A percentile compares a stretch with the other conserved stretches of the same genome.
phyloP scores from a whole-genome alignment of 345 rosid species.

The Eucalyptus pumila region DNA sequence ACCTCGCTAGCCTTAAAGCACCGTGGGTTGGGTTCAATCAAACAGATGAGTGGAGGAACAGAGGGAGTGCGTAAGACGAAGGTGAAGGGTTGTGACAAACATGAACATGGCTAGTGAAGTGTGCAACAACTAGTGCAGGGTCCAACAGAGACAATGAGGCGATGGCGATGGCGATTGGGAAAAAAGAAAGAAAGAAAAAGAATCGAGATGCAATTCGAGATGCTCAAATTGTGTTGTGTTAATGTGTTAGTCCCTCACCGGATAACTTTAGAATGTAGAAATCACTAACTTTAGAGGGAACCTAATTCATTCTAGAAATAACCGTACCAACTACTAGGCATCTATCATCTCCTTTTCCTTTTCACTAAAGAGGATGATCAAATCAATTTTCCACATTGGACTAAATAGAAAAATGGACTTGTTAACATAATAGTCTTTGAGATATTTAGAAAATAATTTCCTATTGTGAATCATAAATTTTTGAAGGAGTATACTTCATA shows the following conservation, averaged over 20 bases:
- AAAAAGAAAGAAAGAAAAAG: neutral
- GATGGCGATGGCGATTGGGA: neutral
- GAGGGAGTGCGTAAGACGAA: neutral
- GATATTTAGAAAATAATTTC: fast-evolving
- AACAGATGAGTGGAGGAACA: neutral
- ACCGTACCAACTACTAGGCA: neutral
- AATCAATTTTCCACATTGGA: neutral
- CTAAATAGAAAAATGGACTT: neutral
- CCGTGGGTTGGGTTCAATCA: neutral
- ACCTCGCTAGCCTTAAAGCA: neutral
- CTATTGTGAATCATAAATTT: fast-evolving
- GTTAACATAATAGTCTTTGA: too few species aligned
- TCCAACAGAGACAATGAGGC: neutral
- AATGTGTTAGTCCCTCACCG: fast-evolving
- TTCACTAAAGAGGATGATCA: neutral
- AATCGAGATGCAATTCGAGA: neutral
- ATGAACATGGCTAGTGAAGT: neutral
- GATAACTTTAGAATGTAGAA: neutral
- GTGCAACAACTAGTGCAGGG: neutral
- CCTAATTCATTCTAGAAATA: neutral
- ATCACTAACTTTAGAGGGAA: neutral
- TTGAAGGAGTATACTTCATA: fast-evolving
- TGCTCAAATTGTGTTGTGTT: neutral
- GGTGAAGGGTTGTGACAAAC: neutral
- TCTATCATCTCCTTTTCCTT: neutral